Evolutionary conservation across 371 early-diverging fungal species (phyloP), one percentile per base, ranked within the genome.

Genomic region (Smittium culicis): DNA sequence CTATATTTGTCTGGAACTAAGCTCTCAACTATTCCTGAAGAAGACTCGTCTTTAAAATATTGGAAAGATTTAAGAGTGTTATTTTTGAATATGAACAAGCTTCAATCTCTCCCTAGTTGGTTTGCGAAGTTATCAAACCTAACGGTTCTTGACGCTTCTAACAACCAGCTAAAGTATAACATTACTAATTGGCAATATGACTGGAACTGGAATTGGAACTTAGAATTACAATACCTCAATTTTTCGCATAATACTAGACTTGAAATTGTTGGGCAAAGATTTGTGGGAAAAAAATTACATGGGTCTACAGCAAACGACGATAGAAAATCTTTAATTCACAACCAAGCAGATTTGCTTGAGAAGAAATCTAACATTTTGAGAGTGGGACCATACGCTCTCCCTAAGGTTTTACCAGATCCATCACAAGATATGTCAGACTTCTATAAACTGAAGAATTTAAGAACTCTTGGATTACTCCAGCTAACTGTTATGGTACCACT

Each of bases 121-220:
- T 82, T 96, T 45, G 87, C 88, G 66, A 92, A 93, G 72, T 77
- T 93, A 5, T 74, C 82, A 34, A 81, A 85, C 31, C 77, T 95
- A 27, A 66, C 81, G 24, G 88, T 87, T 25, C 73, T 95, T 31
- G 96, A 95, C 72, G 88, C 91, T 2, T 90, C 92, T 33, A 85
- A 86, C 74, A 93, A 95, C 69, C 79, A 84, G 34, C 78, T 95
- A 34, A 90, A 91, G 75, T 95, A 93, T 76, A 95, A 95, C 68
- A 89, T 93, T 54, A 82, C 88, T 30, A 95, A 95, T 71, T 93
- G 93, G 92, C 93, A 91, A 0, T 93, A 92, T 72, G 94, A 94
- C 70, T 95, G 94, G 94, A 93, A 95, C 74, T 94, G 93, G 92
- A 92, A 92, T 74, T 93, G 91, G 91, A 95, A 95, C 73, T 69